Evolutionary conservation across 768 basidiomycete species (phyloP), one percentile per base, ranked within the genome.

Genomic region (Boletus eberwhitei): DNA sequence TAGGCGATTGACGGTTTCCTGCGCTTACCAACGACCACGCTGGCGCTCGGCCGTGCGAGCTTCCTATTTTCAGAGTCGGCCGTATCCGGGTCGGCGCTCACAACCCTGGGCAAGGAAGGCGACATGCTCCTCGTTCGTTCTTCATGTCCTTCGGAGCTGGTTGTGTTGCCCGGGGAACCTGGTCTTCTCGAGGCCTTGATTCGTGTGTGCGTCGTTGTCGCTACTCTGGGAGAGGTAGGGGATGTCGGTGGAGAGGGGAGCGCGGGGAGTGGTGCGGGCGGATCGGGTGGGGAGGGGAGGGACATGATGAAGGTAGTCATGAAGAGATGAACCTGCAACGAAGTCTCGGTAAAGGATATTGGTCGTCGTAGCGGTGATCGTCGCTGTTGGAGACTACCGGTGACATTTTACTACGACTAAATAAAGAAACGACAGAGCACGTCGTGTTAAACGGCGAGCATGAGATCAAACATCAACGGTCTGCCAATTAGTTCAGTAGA

Each of bases 1-100:
- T 70, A 70, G 11, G 64, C 29, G 45, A 70, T 70, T 1, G 68
- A 70, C 0, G 68, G 62, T 45, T 65, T 68, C 50, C 68, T 56
- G n/a, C 66, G 59, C 32, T 63, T 58, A 29, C 12, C 1, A 12
- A 46, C 43, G 41, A 43, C 40, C 4, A 16, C 35, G n/a, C 31
- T 48, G 13, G 45, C n/a, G 36, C 37, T 55, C 17, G 50, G 22
- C 4, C 31, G 57, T 31, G 50, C 8, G 17, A 36, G 6, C 2
- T 39, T 24, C 12, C 21, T 43, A 12, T 22, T 29, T 4, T 49
- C 50, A 29, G 46, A 8, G 11, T 37, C 16, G 9, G 52, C 48
- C 6, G 26, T 7, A 36, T 40, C 52, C 22, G 13, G 32, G 31
- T 57, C 36, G 5, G 45, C 12, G 38, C 19, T 39, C 31, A 19